phyloP scores from a whole-genome alignment of 257 asterid species.

The Misopates orontium region DNA sequence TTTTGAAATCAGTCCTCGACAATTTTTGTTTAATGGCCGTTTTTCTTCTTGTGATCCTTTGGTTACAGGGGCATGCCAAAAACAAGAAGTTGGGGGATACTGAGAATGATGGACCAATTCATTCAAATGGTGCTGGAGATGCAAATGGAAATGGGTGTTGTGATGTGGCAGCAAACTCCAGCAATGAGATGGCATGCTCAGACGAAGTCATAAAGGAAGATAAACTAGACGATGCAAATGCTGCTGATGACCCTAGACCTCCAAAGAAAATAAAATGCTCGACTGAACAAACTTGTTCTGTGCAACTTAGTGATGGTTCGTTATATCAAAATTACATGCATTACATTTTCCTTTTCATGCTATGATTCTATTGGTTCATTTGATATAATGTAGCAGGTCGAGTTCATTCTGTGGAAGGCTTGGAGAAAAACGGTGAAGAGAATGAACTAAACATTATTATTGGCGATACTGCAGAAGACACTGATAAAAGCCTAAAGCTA shows the following conservation, averaged over 20 bases:
- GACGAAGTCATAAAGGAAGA: slow-evolving; percentile 40
- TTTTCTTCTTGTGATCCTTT: slow-evolving; percentile 20
- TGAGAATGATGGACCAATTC: slow-evolving; percentile 42
- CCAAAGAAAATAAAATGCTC: slow-evolving; percentile 74
- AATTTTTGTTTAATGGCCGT: neutral
- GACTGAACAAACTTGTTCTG: slow-evolving; percentile 37
- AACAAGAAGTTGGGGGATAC: slow-evolving; percentile 34
- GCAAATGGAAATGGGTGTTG: slow-evolving; percentile 40
- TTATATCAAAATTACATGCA: slow-evolving; percentile 13
- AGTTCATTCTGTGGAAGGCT: slow-evolving; percentile 31
- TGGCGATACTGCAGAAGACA: slow-evolving; percentile 39
- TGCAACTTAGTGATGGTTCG: slow-evolving; percentile 46
- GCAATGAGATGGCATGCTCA: slow-evolving; percentile 29
- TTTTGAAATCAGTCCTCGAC: neutral
- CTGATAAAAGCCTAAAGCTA: slow-evolving; percentile 74
- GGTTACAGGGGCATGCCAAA: slow-evolving; percentile 46
- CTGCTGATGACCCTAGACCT: slow-evolving; percentile 54
- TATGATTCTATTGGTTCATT: slow-evolving; percentile 4
- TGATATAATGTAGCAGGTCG: slow-evolving; percentile 40
- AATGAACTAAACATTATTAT: slow-evolving; percentile 28
- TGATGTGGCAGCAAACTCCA: slow-evolving; percentile 31
- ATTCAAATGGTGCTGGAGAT: slow-evolving; percentile 36
- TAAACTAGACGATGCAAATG: slow-evolving; percentile 35
- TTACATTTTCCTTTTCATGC: slow-evolving; percentile 9
- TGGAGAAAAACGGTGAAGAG: slow-evolving; percentile 29